Conservation (phyloP, 495 filamentous ascomycete species). For the Lophium mytilinum region DNA sequence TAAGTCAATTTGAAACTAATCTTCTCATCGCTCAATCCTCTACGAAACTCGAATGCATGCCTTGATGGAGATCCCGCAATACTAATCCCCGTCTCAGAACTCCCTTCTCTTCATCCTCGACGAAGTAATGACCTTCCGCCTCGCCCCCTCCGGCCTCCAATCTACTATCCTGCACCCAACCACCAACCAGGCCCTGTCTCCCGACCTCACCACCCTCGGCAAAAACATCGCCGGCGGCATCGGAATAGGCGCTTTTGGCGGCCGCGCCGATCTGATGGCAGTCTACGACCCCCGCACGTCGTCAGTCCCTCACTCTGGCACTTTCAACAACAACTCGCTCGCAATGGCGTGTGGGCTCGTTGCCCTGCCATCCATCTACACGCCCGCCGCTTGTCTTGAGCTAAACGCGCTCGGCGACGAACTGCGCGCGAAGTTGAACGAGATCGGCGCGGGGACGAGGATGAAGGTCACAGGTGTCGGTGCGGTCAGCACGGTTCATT, state of each 20-base stretch:
- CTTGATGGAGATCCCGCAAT: neutral
- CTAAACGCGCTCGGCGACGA: constrained; percentile 37
- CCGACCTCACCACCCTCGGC: constrained; percentile 54
- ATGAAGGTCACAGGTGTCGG: constrained; percentile 37
- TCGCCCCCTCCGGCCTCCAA: constrained; percentile 43
- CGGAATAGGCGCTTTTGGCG: constrained; percentile 56
- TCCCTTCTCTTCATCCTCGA: constrained; percentile 52
- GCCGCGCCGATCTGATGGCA: constrained; percentile 44
- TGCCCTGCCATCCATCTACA: constrained; percentile 39
- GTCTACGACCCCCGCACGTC: constrained; percentile 45
- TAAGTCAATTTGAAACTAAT: neutral
- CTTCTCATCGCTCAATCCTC: too few species aligned
- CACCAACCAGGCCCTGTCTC: constrained; percentile 28
- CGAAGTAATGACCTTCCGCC: constrained; percentile 56
- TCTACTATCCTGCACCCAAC: constrained; percentile 22
- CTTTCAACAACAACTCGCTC: constrained; percentile 61
- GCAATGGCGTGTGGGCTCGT: constrained; percentile 48
- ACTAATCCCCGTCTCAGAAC: neutral
- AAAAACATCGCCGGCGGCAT: constrained; percentile 59
- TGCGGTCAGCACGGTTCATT: constrained; percentile 40
- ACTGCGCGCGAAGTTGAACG: constrained; percentile 29
- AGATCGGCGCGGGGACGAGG: constrained; percentile 32
- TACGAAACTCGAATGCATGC: neutral
- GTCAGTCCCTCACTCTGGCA: constrained; percentile 46
- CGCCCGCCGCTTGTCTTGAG: constrained; percentile 30